phyloP scores from a whole-genome alignment of 495 filamentous ascomycete genomes.

The Penicillium subrubescens region DNA sequence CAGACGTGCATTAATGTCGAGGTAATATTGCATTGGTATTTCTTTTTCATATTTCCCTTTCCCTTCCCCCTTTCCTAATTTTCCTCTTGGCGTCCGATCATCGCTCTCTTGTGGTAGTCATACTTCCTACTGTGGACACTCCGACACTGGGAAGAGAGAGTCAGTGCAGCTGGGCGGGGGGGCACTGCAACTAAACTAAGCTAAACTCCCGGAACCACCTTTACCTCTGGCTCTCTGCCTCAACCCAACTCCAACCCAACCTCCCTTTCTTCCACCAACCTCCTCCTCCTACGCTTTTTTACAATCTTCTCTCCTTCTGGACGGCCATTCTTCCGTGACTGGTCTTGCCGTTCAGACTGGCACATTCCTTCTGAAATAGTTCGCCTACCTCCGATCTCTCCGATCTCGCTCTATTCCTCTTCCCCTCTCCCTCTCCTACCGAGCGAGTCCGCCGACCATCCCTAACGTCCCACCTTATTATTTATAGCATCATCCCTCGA shows the following conservation, averaged over 20 bases:
- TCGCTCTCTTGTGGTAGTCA: not conserved
- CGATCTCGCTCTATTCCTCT: conserved; percentile 19
- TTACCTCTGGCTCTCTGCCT: not conserved
- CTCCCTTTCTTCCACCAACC: conserved; percentile 19
- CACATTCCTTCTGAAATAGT: conserved; percentile 25
- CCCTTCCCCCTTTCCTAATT: not conserved
- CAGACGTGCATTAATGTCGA: not conserved
- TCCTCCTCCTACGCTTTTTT: conserved; percentile 10
- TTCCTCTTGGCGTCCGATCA: not conserved
- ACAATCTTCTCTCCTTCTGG: conserved; percentile 14
- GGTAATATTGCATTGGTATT: not conserved
- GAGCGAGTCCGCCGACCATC: conserved; percentile 10
- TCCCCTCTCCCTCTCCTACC: conserved; percentile 3
- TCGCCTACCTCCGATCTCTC: conserved; percentile 11
- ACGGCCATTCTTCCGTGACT: conserved; percentile 8
- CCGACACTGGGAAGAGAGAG: not conserved
- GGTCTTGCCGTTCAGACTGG: conserved; percentile 17
- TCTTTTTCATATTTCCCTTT: not conserved
- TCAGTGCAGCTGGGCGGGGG: not conserved
- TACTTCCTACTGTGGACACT: not conserved
- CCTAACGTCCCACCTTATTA: conserved; percentile 25
- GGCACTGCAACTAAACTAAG: not conserved
- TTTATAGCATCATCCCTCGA: conserved; percentile 25
- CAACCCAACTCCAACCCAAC: conserved; percentile 19
- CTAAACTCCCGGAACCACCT: not conserved